Percentiles rank a stretch among this genome's conserved stretches.
Evolutionary conservation across 371 early-diverging fungal genomes (phyloP).

Genomic region (Gilbertella persicaria): DNA sequence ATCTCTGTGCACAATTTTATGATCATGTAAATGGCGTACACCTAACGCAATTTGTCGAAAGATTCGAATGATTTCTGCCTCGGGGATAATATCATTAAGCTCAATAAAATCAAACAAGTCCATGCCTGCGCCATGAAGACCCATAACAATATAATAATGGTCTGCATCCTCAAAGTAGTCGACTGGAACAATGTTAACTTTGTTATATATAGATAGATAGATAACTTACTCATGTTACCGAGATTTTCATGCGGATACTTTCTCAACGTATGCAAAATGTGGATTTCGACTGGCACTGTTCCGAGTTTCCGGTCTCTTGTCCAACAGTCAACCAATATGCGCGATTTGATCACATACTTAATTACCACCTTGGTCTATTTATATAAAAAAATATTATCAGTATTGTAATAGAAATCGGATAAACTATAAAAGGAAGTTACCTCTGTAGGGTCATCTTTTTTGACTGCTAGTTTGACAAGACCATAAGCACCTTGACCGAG

Average conservation of each 20-base stretch:
- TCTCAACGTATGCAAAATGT: constrained; percentile 64
- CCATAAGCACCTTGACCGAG: constrained; percentile 80
- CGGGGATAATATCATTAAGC: constrained; percentile 55
- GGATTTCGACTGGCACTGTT: constrained; percentile 70
- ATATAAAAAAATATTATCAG: constrained; percentile 5
- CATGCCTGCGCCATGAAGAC: constrained; percentile 62
- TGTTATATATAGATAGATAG: background rate
- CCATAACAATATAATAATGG: constrained; percentile 73
- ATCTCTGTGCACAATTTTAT: constrained; percentile 78
- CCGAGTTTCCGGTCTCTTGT: constrained; percentile 64
- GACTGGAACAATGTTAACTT: constrained; percentile 15
- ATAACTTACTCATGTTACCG: constrained; percentile 55
- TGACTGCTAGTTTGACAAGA: constrained; percentile 62
- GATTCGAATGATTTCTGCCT: constrained; percentile 57
- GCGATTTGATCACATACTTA: constrained; percentile 77
- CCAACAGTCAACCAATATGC: constrained; percentile 75
- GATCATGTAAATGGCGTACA: constrained; percentile 67
- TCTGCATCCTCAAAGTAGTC: constrained; percentile 71
- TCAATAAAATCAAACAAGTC: constrained; percentile 81
- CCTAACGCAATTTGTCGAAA: constrained; percentile 67
- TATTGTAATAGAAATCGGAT: constrained; percentile 7
- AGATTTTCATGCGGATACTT: constrained; percentile 64
- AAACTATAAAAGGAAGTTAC: constrained; percentile 24
- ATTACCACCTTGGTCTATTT: constrained; percentile 64
- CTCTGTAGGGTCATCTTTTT: constrained; percentile 44